Evolutionary conservation across 768 basidiomycete genomes (phyloP).

Genomic region (Hebeloma cylindrosporum): DNA sequence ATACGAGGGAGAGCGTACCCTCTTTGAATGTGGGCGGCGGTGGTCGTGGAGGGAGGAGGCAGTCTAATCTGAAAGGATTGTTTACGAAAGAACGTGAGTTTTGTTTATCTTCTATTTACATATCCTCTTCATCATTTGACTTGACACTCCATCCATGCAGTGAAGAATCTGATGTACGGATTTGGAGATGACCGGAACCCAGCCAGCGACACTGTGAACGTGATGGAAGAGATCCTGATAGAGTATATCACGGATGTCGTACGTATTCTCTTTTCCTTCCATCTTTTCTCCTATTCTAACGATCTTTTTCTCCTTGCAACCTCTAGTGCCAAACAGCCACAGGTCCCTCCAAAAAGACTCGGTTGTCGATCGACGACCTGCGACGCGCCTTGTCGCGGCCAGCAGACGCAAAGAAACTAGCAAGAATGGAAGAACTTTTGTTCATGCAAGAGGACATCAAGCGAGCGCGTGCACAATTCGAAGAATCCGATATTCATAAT

Average conservation of each 20-base stretch:
- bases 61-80: slow-evolving; percentile 68
- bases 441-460: slow-evolving; percentile 96
- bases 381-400: slow-evolving; percentile 76
- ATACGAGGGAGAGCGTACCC: slow-evolving; percentile 48
- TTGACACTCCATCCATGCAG: slow-evolving; percentile 28
- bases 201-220: slow-evolving; percentile 81
- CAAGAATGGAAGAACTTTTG: slow-evolving; percentile 86
- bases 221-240: slow-evolving; percentile 92
- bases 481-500: slow-evolving; percentile 41
- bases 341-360: slow-evolving; percentile 65
- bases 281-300: slow-evolving; percentile 6
- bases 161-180: slow-evolving; percentile 87
- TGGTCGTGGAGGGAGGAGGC: slow-evolving; percentile 60
- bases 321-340: slow-evolving; percentile 72
- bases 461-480: slow-evolving; percentile 79
- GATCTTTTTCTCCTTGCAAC: slow-evolving; percentile 11
- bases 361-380: slow-evolving; percentile 86
- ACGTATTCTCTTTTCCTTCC: slow-evolving; percentile 33
- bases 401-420: slow-evolving; percentile 90
- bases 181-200: slow-evolving; percentile 92
- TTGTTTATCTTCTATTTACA: neutral
- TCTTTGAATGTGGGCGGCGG: slow-evolving; percentile 38
- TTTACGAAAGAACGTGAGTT: slow-evolving; percentile 81
- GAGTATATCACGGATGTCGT: slow-evolving; percentile 92
- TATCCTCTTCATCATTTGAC: neutral